Conservation (phyloP, 2,329 filamentous ascomycete species). For the Aspergillus phoenicis region DNA sequence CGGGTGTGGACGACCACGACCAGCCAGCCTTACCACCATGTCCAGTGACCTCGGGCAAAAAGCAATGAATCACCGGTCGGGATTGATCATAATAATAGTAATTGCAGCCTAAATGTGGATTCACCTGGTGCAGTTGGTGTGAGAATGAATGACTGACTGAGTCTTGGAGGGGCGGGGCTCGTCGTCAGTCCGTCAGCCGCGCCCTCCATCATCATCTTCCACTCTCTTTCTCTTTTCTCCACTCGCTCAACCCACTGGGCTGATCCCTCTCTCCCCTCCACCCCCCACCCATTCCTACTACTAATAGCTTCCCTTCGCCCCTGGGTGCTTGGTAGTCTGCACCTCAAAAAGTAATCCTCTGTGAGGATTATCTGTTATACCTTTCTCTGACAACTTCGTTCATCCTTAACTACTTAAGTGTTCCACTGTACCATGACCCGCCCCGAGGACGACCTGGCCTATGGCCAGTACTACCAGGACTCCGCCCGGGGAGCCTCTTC, state of each 20-base stretch:
- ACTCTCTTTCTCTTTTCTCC: background rate
- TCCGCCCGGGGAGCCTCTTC: conserved; percentile 35
- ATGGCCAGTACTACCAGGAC: conserved; percentile 52
- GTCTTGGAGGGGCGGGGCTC: conserved; percentile 1
- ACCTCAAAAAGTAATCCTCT: background rate
- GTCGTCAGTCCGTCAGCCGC: background rate
- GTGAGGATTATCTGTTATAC: background rate
- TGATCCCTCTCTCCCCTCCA: background rate
- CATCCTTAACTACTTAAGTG: background rate
- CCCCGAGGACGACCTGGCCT: conserved; percentile 57
- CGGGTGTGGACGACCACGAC: too few species aligned
- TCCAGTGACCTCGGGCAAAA: background rate
- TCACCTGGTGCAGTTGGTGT: background rate
- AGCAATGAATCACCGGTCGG: background rate
- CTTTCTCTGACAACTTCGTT: background rate
- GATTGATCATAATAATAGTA: too few species aligned
- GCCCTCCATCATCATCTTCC: background rate
- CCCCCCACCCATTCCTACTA: background rate
- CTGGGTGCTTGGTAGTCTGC: background rate
- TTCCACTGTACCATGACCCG: conserved; percentile 35
- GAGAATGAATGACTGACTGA: background rate
- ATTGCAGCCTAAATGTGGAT: background rate
- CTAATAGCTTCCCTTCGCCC: background rate
- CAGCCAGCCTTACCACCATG: background rate
- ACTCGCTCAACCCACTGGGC: background rate